Evolutionary conservation across 1,284 basidiomycete species (phyloP).

Genomic region (Heterobasidion irregulare): DNA sequence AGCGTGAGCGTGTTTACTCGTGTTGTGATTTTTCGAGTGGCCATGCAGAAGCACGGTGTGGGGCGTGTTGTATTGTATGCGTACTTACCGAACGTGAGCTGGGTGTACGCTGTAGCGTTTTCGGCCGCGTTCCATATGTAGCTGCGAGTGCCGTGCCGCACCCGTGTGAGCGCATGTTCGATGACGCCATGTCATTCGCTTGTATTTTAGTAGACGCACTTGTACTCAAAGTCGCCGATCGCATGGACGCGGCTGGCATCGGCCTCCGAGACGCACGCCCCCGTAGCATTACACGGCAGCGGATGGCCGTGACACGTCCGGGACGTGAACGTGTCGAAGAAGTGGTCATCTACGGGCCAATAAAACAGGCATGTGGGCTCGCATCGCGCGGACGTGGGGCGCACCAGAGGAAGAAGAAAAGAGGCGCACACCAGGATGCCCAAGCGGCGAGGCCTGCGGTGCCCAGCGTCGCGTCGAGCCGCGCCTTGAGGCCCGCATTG

Average conservation of each 20-base stretch:
- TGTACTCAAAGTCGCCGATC: constrained; percentile 41
- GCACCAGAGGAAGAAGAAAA: background rate
- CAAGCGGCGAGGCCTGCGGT: constrained; percentile 35
- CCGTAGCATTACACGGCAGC: constrained; percentile 36
- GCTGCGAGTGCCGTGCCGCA: constrained; percentile 18
- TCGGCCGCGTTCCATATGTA: constrained; percentile 43
- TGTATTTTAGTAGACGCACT: constrained; percentile 22
- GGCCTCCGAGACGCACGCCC: constrained; percentile 32
- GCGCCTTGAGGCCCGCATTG: constrained; percentile 29
- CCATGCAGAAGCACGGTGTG: too few relatives aligned
- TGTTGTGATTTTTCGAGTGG: too few relatives aligned
- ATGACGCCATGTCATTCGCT: background rate
- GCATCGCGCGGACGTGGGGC: too few relatives aligned
- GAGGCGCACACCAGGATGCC: constrained; percentile 32
- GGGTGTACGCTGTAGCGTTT: constrained; percentile 35
- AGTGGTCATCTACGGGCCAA: constrained; percentile 23
- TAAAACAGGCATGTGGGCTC: background rate
- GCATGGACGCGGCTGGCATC: constrained; percentile 36
- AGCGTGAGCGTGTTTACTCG: too few relatives aligned
- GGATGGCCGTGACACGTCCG: constrained; percentile 40
- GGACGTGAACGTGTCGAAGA: constrained; percentile 43
- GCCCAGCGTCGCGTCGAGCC: constrained; percentile 35
- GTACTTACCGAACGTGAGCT: constrained; percentile 36
- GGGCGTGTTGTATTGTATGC: background rate
- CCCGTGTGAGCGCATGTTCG: background rate